These are phyloP conservation scores for Rhizopogon sp. DNA, from an alignment of 768 basidiomycete species.

Conservation along the genomic window DNA sequence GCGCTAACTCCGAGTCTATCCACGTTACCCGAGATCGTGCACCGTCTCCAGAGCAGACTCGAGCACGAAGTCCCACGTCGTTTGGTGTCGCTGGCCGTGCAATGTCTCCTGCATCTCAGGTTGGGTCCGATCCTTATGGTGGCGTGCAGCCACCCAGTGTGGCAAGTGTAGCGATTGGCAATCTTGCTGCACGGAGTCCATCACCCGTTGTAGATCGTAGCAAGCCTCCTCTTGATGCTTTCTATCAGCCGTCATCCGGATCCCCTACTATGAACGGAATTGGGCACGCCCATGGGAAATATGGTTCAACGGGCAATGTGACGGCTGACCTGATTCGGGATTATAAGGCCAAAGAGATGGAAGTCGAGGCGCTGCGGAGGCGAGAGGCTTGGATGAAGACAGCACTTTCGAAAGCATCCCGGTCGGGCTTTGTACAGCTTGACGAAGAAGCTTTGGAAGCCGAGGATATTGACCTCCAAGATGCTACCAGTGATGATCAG, in stretches of 20 bases:
- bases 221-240: slow-evolving; percentile 57
- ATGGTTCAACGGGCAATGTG: slow-evolving; percentile 60
- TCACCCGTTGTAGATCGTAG: slow-evolving; percentile 54
- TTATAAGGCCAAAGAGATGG: slow-evolving; percentile 76
- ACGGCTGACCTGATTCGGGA: slow-evolving; percentile 75
- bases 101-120: slow-evolving; percentile 51
- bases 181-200: slow-evolving; percentile 44
- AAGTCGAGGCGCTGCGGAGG: slow-evolving; percentile 70
- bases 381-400: slow-evolving; percentile 85
- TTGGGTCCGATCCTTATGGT: slow-evolving; percentile 15
- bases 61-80: slow-evolving; percentile 59
- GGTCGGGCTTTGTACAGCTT: slow-evolving; percentile 70
- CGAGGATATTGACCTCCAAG: slow-evolving; percentile 28
- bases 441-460: slow-evolving; percentile 45
- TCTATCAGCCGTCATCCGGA: slow-evolving; percentile 39
- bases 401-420: slow-evolving; percentile 68
- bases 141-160: slow-evolving; percentile 32
- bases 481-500: slow-evolving; percentile 35
- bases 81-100: slow-evolving; percentile 42
- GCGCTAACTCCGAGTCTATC: slow-evolving; percentile 38
- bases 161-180: slow-evolving; percentile 47
- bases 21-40: slow-evolving; percentile 39
- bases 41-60: slow-evolving; percentile 52
- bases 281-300: slow-evolving; percentile 37
- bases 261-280: slow-evolving; percentile 50